Conservation (phyloP, 179 eudicot genomes). For the Spinacia oleracea region DNA sequence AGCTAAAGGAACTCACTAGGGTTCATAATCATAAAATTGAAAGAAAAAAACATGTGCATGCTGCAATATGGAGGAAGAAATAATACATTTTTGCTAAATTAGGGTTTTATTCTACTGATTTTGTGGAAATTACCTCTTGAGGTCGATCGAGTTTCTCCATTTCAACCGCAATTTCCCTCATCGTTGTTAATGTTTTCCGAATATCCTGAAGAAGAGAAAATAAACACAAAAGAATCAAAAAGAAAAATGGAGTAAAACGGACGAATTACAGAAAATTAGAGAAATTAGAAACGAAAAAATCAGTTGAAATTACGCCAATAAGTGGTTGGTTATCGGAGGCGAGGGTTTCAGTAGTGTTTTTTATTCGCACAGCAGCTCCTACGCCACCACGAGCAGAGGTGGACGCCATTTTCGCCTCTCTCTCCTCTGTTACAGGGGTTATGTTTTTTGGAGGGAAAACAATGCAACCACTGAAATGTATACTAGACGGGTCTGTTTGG, state of each 20-base stretch:
- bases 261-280: background rate
- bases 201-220: constrained; percentile 49
- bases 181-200: constrained; percentile 41
- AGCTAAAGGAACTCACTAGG: background rate
- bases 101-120: constrained; percentile 30
- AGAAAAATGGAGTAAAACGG: background rate
- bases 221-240: background rate
- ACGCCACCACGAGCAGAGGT: constrained; percentile 26
- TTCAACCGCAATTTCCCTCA: constrained; percentile 71
- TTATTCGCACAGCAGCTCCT: constrained; percentile 7
- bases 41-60: background rate
- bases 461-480: no score
- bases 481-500: no score
- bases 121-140: constrained; percentile 37
- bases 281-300: background rate
- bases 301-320: constrained; percentile 17
- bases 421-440: background rate
- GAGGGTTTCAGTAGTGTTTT: constrained; percentile 5
- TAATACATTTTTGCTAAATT: background rate
- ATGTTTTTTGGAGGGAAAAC: constrained; percentile 13
- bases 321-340: constrained; percentile 30
- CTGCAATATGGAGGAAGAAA: background rate
- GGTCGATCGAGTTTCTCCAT: constrained; percentile 54
- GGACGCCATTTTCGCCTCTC: constrained; percentile 28
- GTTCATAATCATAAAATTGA: background rate